These are phyloP conservation scores for Verticillium longisporum DNA, from an alignment of 2,329 filamentous ascomycete genomes.

Conservation along the genomic window DNA sequence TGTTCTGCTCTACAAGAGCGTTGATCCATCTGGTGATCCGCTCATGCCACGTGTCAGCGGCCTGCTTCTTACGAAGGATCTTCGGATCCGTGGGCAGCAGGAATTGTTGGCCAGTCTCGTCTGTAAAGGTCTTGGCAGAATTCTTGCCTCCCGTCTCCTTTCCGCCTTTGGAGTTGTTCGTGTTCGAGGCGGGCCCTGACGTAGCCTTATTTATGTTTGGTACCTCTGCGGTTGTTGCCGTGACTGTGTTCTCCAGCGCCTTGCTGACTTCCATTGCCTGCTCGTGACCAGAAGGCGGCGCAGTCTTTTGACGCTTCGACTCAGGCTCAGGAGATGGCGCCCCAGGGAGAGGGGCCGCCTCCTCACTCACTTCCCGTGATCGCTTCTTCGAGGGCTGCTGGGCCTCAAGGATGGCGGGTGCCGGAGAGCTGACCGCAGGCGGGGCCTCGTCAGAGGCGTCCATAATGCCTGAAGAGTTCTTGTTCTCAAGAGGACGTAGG, in stretches of 20 bases:
- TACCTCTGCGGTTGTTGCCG: neutral
- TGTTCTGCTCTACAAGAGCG: conserved; percentile 15
- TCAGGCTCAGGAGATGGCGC: conserved; percentile 5
- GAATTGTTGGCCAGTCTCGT: neutral
- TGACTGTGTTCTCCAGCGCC: neutral
- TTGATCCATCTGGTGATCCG: conserved; percentile 26
- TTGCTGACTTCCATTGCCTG: neutral
- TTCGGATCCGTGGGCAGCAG: neutral
- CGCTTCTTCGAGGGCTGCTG: conserved; percentile 18
- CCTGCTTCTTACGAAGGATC: neutral
- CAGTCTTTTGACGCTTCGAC: conserved; percentile 13
- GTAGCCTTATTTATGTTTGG: neutral
- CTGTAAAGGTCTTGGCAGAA: neutral
- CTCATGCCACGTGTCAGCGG: conserved; percentile 17
- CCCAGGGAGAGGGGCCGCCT: neutral
- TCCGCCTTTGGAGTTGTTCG: neutral
- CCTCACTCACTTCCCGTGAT: conserved; percentile 16
- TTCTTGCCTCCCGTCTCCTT: neutral
- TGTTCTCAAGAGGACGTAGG: no score
- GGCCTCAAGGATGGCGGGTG: neutral
- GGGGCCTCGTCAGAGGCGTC: conserved; percentile 3
- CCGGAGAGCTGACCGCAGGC: neutral
- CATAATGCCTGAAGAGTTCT: neutral
- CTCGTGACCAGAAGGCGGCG: neutral
- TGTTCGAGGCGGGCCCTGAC: neutral